Evolutionary conservation across 768 basidiomycete species (phyloP).

Genomic region (Chalciporus piperatus): DNA sequence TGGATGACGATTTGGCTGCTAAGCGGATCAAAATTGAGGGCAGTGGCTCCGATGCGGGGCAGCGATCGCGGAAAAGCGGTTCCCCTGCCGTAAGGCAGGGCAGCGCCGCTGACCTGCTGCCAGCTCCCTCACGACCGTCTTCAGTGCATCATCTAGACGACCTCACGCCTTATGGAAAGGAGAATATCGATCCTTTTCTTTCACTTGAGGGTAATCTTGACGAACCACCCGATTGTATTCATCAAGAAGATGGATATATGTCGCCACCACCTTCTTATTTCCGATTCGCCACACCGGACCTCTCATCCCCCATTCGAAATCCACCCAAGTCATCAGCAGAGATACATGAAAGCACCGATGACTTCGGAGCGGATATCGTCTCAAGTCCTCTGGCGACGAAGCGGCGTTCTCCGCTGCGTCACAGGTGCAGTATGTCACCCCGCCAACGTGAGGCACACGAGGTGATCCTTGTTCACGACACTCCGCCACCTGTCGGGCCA

Average conservation of each 20-base stretch:
- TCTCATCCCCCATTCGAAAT: conserved; percentile 62
- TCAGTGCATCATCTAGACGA: conserved; percentile 44
- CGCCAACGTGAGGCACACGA: conserved; percentile 1
- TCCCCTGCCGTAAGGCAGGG: conserved; percentile 14
- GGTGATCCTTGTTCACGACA: conserved; percentile 28
- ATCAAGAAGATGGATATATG: conserved; percentile 81
- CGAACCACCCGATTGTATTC: conserved; percentile 41
- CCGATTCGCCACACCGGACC: conserved; percentile 50
- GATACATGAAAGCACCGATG: conserved; percentile 23
- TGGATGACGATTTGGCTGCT: conserved; percentile 59
- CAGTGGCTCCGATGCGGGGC: conserved; percentile 25
- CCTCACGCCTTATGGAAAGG: conserved; percentile 34
- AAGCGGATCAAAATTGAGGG: conserved; percentile 44
- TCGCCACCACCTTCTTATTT: conserved; percentile 60
- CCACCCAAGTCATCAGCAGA: conserved; percentile 17
- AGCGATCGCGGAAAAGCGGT: conserved; percentile 21
- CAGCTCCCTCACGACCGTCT: conserved; percentile 33
- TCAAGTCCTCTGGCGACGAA: conserved; percentile 31
- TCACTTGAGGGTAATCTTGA: conserved; percentile 42
- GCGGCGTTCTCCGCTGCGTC: conserved; percentile 13
- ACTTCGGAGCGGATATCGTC: conserved; percentile 50
- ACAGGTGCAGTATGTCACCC: conserved; percentile 1
- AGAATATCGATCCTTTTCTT: conserved; percentile 36
- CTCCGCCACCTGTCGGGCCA: conserved; percentile 22
- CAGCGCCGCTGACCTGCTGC: conserved; percentile 5